These are phyloP conservation scores for Schrenkiella parvula DNA, from an alignment of 345 rosid species.

Conservation along the genomic window DNA sequence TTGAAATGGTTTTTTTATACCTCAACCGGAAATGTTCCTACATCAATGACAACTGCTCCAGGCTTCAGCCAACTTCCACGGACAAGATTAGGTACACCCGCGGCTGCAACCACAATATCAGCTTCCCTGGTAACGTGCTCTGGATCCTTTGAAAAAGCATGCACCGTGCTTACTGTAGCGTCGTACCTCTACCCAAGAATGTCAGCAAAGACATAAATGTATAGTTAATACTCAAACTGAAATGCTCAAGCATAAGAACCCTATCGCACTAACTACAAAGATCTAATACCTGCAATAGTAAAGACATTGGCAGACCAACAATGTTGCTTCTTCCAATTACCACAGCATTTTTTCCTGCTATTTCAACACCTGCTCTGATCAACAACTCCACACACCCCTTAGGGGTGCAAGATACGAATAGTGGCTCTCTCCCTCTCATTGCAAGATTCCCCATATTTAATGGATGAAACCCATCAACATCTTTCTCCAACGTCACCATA, in stretches of 20 bases:
- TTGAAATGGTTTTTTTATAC: conserved; percentile 28
- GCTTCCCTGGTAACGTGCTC: conserved; percentile 66
- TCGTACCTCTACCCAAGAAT: conserved; percentile 72
- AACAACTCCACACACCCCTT: conserved; percentile 84
- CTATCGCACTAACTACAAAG: background rate
- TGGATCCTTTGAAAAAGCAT: conserved; percentile 66
- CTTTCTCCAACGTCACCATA: conserved; percentile 67
- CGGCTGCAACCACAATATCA: conserved; percentile 76
- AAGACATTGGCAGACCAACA: conserved; percentile 78
- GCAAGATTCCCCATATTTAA: conserved; percentile 85
- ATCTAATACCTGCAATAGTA: conserved; percentile 69
- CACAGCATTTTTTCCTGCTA: conserved; percentile 72
- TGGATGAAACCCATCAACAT: conserved; percentile 92
- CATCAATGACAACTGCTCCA: conserved; percentile 84
- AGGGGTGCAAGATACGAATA: conserved; percentile 80
- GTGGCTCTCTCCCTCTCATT: conserved; percentile 89
- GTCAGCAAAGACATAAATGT: conserved; percentile 13
- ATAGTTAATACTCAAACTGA: background rate
- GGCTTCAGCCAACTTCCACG: conserved; percentile 83
- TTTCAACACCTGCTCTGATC: conserved; percentile 68
- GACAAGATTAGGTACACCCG: conserved; percentile 80
- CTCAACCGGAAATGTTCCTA: conserved; percentile 81
- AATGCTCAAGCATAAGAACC: background rate
- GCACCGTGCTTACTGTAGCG: conserved; percentile 78
- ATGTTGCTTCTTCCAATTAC: conserved; percentile 94